Conservation (phyloP, 768 basidiomycete species). For the Lanmaoa pseudosensibilis region DNA sequence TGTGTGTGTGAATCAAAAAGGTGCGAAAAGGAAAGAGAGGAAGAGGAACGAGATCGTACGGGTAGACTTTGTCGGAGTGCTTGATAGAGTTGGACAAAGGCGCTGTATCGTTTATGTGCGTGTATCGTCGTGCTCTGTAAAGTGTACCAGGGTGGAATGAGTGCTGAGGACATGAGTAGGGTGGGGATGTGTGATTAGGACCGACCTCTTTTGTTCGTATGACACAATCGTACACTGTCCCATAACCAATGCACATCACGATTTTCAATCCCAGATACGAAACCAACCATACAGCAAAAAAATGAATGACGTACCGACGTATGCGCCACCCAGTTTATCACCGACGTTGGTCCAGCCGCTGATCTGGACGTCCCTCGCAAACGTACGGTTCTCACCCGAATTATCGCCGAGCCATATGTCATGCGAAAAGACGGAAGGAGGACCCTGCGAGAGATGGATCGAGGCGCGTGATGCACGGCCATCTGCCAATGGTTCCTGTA, state of each 20-base stretch:
- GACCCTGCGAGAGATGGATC: conserved; percentile 29
- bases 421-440: conserved; percentile 60
- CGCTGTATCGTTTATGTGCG: conserved; percentile 65
- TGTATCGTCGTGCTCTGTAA: conserved; percentile 60
- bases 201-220: conserved; percentile 62
- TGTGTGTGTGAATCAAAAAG: neutral
- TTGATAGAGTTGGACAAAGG: conserved; percentile 55
- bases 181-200: neutral
- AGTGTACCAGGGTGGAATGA: neutral
- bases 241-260: too few relatives aligned
- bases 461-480: conserved; percentile 23
- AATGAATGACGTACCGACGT: conserved; percentile 49
- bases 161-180: too few relatives aligned
- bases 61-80: conserved; percentile 53
- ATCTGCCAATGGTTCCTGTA: conserved; percentile 28
- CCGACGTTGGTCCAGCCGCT: conserved; percentile 74
- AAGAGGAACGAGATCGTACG: conserved; percentile 32
- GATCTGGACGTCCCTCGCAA: conserved; percentile 65
- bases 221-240: conserved; percentile 64
- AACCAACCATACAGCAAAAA: too few relatives aligned
- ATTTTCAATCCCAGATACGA: neutral
- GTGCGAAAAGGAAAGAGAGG: neutral
- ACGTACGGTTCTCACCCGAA: conserved; percentile 50
- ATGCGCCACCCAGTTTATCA: conserved; percentile 61
- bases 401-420: conserved; percentile 74